These are phyloP conservation scores for Flaveria bidentis DNA, from an alignment of 129 eudicot genomes.

Conservation along the genomic window DNA sequence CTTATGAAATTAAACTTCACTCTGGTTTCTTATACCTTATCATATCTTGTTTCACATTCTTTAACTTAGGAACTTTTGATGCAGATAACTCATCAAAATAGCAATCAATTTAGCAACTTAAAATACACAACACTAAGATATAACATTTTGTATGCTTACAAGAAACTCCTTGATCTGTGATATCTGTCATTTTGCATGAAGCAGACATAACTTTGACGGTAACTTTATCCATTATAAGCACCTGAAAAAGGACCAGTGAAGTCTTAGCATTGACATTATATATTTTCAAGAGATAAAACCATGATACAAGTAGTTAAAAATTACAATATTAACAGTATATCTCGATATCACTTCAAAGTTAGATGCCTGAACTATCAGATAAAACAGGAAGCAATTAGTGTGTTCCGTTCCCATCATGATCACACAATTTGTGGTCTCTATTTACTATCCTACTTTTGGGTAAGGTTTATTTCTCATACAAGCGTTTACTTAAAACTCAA, in stretches of 20 bases:
- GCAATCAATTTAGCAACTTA: slow-evolving; percentile 12
- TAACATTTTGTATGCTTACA: slow-evolving; percentile 49
- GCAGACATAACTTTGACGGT: slow-evolving; percentile 86
- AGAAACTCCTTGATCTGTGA: slow-evolving; percentile 92
- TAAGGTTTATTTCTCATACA: neutral
- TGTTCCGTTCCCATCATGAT: neutral
- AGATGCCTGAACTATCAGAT: slow-evolving; percentile 11
- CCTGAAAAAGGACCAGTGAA: slow-evolving; percentile 43
- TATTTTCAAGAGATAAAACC: slow-evolving; percentile 14
- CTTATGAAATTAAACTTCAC: neutral
- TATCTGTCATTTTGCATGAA: slow-evolving; percentile 95
- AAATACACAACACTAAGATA: neutral
- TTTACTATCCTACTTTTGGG: neutral
- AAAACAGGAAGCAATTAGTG: neutral
- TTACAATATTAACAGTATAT: neutral
- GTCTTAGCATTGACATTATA: slow-evolving; percentile 12
- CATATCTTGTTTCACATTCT: neutral
- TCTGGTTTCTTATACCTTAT: neutral
- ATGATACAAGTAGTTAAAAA: slow-evolving; percentile 13
- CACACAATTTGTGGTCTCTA: neutral
- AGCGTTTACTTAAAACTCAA: neutral
- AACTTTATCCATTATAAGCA: slow-evolving; percentile 90
- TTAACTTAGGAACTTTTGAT: neutral
- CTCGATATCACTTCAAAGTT: slow-evolving; percentile 4
- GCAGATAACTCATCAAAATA: neutral